A percentile compares a stretch with the other conserved stretches of the same genome.
phyloP scores from a whole-genome alignment of 441 rosid species.

The Pelargonium cotyledonis region DNA sequence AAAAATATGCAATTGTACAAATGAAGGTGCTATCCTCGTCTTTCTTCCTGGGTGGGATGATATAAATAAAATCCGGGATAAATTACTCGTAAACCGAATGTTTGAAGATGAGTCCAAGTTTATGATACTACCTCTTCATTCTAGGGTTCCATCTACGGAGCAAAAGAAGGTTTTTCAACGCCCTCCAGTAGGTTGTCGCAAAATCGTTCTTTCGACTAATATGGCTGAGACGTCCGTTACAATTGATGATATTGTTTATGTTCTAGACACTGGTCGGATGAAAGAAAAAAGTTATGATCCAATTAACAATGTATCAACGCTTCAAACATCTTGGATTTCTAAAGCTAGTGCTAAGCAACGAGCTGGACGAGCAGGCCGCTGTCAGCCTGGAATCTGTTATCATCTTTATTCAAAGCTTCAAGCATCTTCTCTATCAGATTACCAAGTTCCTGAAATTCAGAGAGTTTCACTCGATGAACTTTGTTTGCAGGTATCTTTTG shows the following conservation, averaged over 20 bases:
- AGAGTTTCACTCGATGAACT: constrained; percentile 94
- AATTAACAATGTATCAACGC: constrained; percentile 77
- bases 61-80: constrained; percentile 58
- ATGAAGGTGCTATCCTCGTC: constrained; percentile 86
- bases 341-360: constrained; percentile 96
- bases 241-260: constrained; percentile 95
- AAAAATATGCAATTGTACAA: constrained; percentile 65
- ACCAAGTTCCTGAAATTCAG: constrained; percentile 83
- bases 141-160: constrained; percentile 86
- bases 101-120: constrained; percentile 57
- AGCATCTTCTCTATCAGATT: constrained; percentile 79
- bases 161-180: constrained; percentile 77
- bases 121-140: constrained; percentile 72
- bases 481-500: constrained; percentile 68
- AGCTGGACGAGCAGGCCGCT: constrained; percentile 96
- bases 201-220: constrained; percentile 84
- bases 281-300: constrained; percentile 98
- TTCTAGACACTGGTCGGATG: constrained; percentile 95
- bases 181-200: constrained; percentile 74
- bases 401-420: constrained; percentile 78
- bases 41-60: constrained; percentile 99
- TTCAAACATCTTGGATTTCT: constrained; percentile 88
- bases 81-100: constrained; percentile 44
- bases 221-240: constrained; percentile 93
- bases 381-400: constrained; percentile 93